Evolutionary conservation across 2,329 filamentous ascomycete species (phyloP), one percentile per base, ranked within the genome.

Genomic region (Xylaria sp.): DNA sequence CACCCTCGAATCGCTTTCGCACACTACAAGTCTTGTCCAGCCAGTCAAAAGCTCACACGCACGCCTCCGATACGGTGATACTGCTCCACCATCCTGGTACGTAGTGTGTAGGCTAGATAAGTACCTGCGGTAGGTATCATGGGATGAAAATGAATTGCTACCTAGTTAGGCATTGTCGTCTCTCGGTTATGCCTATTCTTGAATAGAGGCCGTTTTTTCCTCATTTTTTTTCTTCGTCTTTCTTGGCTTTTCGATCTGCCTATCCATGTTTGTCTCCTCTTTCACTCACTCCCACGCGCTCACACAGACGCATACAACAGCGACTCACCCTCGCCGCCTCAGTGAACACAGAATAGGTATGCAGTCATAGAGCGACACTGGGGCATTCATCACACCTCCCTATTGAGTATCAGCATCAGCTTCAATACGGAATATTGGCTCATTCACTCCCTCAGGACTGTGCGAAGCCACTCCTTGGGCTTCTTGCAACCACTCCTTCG

Each of bases 31-130:
- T 58, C 52, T 47, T 35, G 23, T 50, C 52, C 58, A 61, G 61
- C 69, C 70, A 72, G 67, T 69, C 65, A 72, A 52, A 65, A 52
- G 50, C 62, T 65, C 71, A 67, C 68, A 72, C 70, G 66, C 69
- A 66, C 65, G 57, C 54, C 63, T 63, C 63, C 63, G 58, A 63
- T 65, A 71, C 63, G 67, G 67, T 70, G 67, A 69, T 70, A 68
- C 65, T 56, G 65, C 66, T 70, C 68, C 69, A 69, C 68, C 53
- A 63, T 58, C 62, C 68, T 65, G 63, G 65, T 65, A 55, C 59
- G 60, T 63, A 55, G 58, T 60, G 51, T 60, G 61, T 46, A 16
- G 13, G 42, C 42, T n/a, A 35, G 49, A 34, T 57, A 49, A 10
- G 9, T 10, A 16, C 23, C 5, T 51, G 3, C 34, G 48, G 48